phyloP scores from a whole-genome alignment of 2,329 filamentous ascomycete genomes.

The Hymenoscyphus scutula region DNA sequence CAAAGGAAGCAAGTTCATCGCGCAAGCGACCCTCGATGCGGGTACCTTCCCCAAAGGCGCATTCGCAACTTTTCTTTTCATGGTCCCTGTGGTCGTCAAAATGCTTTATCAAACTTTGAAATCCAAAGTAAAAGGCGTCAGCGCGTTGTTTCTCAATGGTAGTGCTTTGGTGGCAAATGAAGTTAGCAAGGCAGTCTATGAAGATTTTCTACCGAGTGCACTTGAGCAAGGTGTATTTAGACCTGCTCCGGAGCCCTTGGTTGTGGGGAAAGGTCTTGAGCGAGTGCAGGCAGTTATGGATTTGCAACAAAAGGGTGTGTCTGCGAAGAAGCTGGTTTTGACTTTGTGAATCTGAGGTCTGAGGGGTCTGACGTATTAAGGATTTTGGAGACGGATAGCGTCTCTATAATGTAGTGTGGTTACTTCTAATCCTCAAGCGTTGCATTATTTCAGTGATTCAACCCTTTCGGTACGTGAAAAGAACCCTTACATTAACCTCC shows the following conservation, averaged over 20 bases:
- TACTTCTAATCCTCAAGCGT: too few relatives aligned
- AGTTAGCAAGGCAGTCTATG: constrained; percentile 35
- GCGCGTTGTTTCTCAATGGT: constrained; percentile 12
- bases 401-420: too few relatives aligned
- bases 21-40: neutral
- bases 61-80: neutral
- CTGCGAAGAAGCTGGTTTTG: constrained; percentile 12
- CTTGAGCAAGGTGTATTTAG: constrained; percentile 37
- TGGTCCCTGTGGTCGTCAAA: neutral
- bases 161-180: constrained; percentile 15
- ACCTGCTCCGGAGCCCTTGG: constrained; percentile 38
- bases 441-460: too few relatives aligned
- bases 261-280: constrained; percentile 44
- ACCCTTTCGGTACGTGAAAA: too few relatives aligned
- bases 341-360: neutral
- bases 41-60: neutral
- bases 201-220: constrained; percentile 40
- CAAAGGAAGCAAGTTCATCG: neutral
- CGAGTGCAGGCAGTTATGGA: constrained; percentile 42
- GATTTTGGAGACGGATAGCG: too few relatives aligned
- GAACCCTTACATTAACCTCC: too few relatives aligned
- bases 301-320: constrained; percentile 16
- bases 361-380: too few relatives aligned
- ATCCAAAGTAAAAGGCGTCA: constrained; percentile 11
- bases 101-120: neutral